phyloP scores from a whole-genome alignment of 352 stramenopile species.

The Detonula confervacea region DNA sequence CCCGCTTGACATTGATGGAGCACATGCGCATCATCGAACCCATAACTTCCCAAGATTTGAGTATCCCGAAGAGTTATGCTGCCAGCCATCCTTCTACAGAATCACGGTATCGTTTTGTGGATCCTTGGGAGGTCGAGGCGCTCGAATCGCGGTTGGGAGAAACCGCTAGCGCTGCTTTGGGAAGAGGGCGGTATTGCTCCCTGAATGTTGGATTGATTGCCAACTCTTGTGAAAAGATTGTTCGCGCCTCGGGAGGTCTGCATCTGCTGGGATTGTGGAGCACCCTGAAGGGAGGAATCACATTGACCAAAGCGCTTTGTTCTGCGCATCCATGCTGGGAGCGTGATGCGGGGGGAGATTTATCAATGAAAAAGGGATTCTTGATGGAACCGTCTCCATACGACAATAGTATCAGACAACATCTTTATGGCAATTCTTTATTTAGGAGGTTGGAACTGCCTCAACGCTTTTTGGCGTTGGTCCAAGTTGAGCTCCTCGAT shows the following conservation, averaged over 20 bases:
- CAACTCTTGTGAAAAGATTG: constrained; percentile 67
- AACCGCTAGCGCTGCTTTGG: constrained; percentile 71
- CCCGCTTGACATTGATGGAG: constrained; percentile 73
- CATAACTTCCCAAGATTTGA: constrained; percentile 61
- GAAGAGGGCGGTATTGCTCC: constrained; percentile 63
- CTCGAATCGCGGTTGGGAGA: constrained; percentile 78
- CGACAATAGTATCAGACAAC: constrained; percentile 79
- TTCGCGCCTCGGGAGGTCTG: constrained; percentile 65
- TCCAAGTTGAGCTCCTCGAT: constrained; percentile 86
- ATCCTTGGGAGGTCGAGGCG: constrained; percentile 86
- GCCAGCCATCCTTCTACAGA: constrained; percentile 56
- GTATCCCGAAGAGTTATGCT: constrained; percentile 62
- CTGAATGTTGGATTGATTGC: constrained; percentile 71
- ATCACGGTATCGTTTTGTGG: constrained; percentile 82
- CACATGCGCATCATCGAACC: constrained; percentile 76
- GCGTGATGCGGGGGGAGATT: constrained; percentile 73
- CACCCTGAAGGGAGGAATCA: constrained; percentile 66
- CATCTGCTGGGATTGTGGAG: constrained; percentile 79
- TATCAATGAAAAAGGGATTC: constrained; percentile 69
- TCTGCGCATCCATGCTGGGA: constrained; percentile 83
- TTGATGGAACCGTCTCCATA: constrained; percentile 71
- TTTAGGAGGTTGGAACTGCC: constrained; percentile 72
- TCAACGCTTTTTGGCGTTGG: constrained; percentile 80
- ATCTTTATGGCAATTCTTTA: constrained; percentile 85
- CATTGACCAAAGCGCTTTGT: constrained; percentile 79